Percentiles rank a stretch among this genome's conserved stretches.
phyloP scores from a whole-genome alignment of 2,329 filamentous ascomycete genomes.

The Xylariaceae sp. region DNA sequence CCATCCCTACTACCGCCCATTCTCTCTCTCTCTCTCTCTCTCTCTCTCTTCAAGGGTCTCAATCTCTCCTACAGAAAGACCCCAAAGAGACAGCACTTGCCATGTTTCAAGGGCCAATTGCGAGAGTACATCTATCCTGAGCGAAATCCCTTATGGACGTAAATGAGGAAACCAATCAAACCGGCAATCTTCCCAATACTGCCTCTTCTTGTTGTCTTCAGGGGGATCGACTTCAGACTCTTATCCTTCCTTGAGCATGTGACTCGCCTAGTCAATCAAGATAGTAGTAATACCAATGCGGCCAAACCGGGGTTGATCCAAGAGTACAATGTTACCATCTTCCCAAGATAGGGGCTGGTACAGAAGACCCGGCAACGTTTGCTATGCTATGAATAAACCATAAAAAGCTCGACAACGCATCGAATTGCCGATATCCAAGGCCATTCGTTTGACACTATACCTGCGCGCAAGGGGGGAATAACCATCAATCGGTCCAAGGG shows the following conservation, averaged over 20 bases:
- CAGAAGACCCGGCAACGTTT: neutral
- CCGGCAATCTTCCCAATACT: neutral
- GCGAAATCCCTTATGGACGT: neutral
- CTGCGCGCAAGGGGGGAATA: neutral
- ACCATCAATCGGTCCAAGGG: neutral
- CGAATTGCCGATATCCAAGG: constrained; percentile 2
- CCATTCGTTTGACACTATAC: neutral
- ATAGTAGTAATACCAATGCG: constrained; percentile 8
- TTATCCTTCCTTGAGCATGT: constrained; percentile 1
- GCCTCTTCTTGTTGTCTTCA: neutral
- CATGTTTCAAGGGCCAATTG: constrained; percentile 10
- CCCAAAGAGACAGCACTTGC: constrained; percentile 10
- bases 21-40: neutral
- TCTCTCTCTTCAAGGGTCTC: neutral
- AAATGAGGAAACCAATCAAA: neutral
- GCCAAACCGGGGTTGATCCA: constrained; percentile 26
- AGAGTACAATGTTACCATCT: constrained; percentile 12
- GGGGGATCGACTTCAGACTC: neutral
- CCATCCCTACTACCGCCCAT: constrained; percentile 1
- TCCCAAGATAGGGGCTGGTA: constrained; percentile 3
- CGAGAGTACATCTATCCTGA: neutral
- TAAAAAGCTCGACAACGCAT: neutral
- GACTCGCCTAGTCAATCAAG: constrained; percentile 7
- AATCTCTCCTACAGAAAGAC: constrained; percentile 2
- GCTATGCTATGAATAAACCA: neutral